Percentiles rank a stretch among this genome's conserved stretches.
Evolutionary conservation across 192 early-diverging fungal species (phyloP).

Genomic region (Rhizoclosmatium globosum): DNA sequence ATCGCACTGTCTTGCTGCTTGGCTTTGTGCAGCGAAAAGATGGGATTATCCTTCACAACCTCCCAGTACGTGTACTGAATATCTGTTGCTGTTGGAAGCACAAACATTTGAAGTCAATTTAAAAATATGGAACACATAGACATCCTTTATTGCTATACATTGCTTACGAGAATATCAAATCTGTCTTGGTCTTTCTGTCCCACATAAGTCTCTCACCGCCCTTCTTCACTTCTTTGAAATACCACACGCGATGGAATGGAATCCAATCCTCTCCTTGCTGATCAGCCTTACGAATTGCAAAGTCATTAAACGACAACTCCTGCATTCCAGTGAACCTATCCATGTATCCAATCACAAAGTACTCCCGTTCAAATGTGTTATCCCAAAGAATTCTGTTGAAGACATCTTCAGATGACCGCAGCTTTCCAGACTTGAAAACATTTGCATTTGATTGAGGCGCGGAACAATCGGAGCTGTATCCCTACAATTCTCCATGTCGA

Average conservation of each 20-base stretch:
- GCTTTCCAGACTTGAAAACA: not conserved
- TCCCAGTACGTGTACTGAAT: constrained; percentile 13
- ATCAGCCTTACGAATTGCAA: constrained; percentile 26
- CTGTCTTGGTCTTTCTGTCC: constrained; percentile 32
- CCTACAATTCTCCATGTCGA: not conserved
- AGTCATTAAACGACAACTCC: constrained; percentile 33
- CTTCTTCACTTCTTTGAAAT: constrained; percentile 29
- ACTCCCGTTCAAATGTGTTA: constrained; percentile 6
- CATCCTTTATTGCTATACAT: not conserved
- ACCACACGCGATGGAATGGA: constrained; percentile 45
- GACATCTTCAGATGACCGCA: constrained; percentile 41
- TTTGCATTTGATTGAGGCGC: not conserved
- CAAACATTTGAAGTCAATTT: constrained; percentile 7
- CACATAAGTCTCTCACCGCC: constrained; percentile 28
- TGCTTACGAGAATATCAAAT: constrained; percentile 15
- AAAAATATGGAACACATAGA: too few species aligned
- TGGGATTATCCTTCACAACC: constrained; percentile 46
- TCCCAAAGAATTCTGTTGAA: constrained; percentile 44
- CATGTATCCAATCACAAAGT: constrained; percentile 40
- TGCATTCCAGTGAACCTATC: constrained; percentile 43
- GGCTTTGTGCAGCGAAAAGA: constrained; percentile 54
- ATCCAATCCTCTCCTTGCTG: constrained; percentile 41
- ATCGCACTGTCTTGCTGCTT: constrained; percentile 47
- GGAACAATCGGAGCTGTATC: too few species aligned
- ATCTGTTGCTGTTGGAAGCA: constrained; percentile 23